These are phyloP conservation scores for Ceratopteris richardii DNA, from an alignment of 75 land plant species.

Conservation along the genomic window DNA sequence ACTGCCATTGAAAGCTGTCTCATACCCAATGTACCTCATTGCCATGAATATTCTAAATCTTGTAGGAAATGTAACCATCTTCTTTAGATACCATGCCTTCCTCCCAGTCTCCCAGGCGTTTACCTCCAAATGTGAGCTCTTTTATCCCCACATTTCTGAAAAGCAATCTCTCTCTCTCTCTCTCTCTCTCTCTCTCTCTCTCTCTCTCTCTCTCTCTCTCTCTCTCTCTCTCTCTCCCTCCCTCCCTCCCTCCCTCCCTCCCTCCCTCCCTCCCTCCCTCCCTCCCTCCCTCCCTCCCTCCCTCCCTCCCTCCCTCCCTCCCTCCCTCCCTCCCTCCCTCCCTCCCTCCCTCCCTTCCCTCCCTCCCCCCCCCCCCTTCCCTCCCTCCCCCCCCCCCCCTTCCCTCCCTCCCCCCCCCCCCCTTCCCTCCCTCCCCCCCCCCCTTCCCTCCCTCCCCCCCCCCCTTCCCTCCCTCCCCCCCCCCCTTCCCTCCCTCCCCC, in stretches of 20 bases:
- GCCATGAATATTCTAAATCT: conserved; percentile 38
- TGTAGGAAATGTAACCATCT: conserved; percentile 73
- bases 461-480: too few relatives aligned
- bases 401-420: not conserved
- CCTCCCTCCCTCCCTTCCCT: not conserved
- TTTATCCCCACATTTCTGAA: conserved; percentile 87
- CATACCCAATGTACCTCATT: too few relatives aligned
- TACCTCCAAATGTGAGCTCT: conserved; percentile 86
- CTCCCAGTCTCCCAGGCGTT: conserved; percentile 85
- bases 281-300: too few relatives aligned
- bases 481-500: too few relatives aligned
- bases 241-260: too few relatives aligned
- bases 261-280: too few relatives aligned
- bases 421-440: too few relatives aligned
- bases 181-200: too few relatives aligned
- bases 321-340: not conserved
- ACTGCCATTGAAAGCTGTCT: too few relatives aligned
- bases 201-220: too few relatives aligned
- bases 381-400: not conserved
- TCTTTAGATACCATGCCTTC: conserved; percentile 83
- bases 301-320: too few relatives aligned
- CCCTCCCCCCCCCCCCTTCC: not conserved
- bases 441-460: not conserved
- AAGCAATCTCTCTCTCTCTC: not conserved
- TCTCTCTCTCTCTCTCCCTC: too few relatives aligned